Percentiles rank a stretch among this genome's conserved stretches.
These are phyloP conservation scores for Yamadazyma scolyti DNA, from an alignment of 805 yeast genomes.

Conservation along the genomic window DNA sequence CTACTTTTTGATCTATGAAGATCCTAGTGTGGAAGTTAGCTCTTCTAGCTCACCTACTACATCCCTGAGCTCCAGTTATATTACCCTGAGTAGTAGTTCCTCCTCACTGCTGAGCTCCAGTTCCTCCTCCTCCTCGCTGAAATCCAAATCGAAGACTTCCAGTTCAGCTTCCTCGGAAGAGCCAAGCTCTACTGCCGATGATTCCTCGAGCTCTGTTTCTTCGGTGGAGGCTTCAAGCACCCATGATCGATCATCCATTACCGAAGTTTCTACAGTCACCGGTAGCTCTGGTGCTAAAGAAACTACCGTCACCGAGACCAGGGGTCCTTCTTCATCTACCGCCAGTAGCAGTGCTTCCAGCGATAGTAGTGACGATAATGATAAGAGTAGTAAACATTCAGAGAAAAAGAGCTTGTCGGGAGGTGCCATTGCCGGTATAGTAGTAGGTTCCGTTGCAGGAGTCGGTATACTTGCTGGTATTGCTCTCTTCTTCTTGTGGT, in stretches of 20 bases:
- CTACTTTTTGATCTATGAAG: conserved; percentile 29
- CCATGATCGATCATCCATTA: too few species aligned
- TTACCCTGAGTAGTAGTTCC: conserved; percentile 10
- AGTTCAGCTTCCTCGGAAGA: conserved; percentile 7
- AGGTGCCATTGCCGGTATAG: conserved; percentile 42
- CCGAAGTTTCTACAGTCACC: conserved; percentile 10
- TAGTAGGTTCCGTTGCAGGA: conserved; percentile 40
- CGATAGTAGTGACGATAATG: conserved; percentile 12
- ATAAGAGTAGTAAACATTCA: conserved; percentile 3
- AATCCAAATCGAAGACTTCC: conserved; percentile 10
- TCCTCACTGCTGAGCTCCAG: conserved; percentile 10
- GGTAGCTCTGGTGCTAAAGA: conserved; percentile 4
- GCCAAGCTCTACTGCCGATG: conserved; percentile 1
- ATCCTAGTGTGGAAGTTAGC: conserved; percentile 16
- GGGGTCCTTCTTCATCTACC: conserved; percentile 9
- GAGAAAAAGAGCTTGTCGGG: conserved; percentile 21
- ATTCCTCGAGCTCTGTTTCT: conserved; percentile 8
- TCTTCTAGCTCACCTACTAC: conserved; percentile 6
- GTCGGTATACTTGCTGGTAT: conserved; percentile 29
- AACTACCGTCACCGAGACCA: conserved; percentile 11
- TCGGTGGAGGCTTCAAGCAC: conserved; percentile 1
- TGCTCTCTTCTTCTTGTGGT: conserved; percentile 37
- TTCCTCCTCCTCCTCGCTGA: conserved; percentile 1
- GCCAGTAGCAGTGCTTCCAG: conserved; percentile 1
- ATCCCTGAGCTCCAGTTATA: conserved; percentile 8